Evolutionary conservation across 495 filamentous ascomycete species (phyloP).

Genomic region (Daldinia vernicosa): DNA sequence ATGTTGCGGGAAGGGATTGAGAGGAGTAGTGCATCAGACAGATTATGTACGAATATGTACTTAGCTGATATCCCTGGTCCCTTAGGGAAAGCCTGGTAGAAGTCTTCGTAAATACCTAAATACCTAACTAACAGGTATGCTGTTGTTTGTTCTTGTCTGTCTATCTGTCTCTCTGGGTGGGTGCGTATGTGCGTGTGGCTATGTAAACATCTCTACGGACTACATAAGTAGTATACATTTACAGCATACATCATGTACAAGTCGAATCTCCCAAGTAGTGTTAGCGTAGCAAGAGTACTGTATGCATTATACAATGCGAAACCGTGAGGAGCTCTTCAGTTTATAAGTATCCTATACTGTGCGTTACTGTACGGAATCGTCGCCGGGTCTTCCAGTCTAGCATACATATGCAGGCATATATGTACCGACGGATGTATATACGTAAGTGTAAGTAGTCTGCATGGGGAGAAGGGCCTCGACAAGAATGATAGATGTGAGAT

Average conservation of each 20-base stretch:
- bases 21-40: conserved; percentile 31
- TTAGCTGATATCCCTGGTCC: conserved; percentile 10
- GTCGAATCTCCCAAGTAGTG: conserved; percentile 9
- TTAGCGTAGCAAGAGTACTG: conserved; percentile 13
- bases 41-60: conserved; percentile 16
- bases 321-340: conserved; percentile 11
- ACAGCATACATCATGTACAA: neutral
- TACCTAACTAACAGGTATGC: neutral
- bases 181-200: conserved; percentile 35
- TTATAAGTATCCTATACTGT: conserved; percentile 29
- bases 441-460: conserved; percentile 24
- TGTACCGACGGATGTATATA: conserved; percentile 19
- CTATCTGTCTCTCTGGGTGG: conserved; percentile 14
- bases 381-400: conserved; percentile 26
- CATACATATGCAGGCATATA: conserved; percentile 27
- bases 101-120: conserved; percentile 18
- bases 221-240: conserved; percentile 3
- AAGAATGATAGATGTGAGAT: conserved; percentile 19
- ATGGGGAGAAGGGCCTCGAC: conserved; percentile 32
- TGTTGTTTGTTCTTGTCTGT: conserved; percentile 20
- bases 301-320: conserved; percentile 19
- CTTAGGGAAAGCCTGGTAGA: neutral
- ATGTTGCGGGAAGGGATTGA: conserved; percentile 24
- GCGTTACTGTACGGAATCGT: conserved; percentile 36
- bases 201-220: neutral